Evolutionary conservation across 306 rosid genomes (phyloP), one percentile per base, ranked within the genome.

Genomic region (Vigna reflexopilosa): DNA sequence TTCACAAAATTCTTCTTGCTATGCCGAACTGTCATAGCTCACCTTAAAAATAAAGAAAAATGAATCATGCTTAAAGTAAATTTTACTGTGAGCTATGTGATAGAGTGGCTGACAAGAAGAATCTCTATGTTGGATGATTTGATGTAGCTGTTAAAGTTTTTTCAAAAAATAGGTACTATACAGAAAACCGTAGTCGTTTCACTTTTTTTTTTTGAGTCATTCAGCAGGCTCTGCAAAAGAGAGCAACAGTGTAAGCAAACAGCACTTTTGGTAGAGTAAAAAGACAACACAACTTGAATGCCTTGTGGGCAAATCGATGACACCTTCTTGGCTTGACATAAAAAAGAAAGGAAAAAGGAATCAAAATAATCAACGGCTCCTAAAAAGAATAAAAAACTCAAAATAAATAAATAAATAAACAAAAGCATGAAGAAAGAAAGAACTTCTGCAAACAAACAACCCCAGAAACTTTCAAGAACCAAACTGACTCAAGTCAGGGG

Each of bases 301-400:
- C 67, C n/a, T 58, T 36, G 44, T 44, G 30, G 59, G 81, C 71
- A 51, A n/a, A 80, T 42, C 48, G 38, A 36, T n/a, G 66, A 61
- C 62, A 82, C 45, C 28, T 28, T 24, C 9, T 48, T 38, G 16
- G 6, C 71, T 62, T 64, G 65, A 50, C 50, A 49, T 44, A 34
- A 63, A 62, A 24, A 64, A 34, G 26, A 49, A 45, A 32, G 12
- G 32, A 26, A 44, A 6, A 28, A 64, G 30, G 14, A 36, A 49
- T 17, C 51, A 70, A 17, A 63, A 42, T 1, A 68, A 57, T 17
- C 72, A 63, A 74, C 17, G 7, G 65, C 63, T 70, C 17, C 74
- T 80, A 49, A 70, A 81, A 83, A 57, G 38, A 64, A 62, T 73
- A 50, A 51, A 62, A 62, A 32, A 52, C 40, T 0, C n/a, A 44